A percentile compares a stretch with the other conserved stretches of the same genome.
phyloP scores from a whole-genome alignment of 345 rosid genomes.

The sweet orange (Citrus sinensis) region DVS_A1.0 CM039165.1:33084001-33084500 shows the following conservation, averaged over 20 bases:
- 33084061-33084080: background rate
- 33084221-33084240: slow-evolving; percentile 24
- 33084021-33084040: no score
- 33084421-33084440: background rate
- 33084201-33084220: background rate
- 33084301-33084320: background rate
- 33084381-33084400: slow-evolving; percentile 42
- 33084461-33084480: background rate
- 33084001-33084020: no score
- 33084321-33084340: background rate
- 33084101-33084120: background rate
- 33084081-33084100: background rate
- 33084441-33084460: no score
- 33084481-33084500: slow-evolving; percentile 15
- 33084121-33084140: background rate
- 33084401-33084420: no score
- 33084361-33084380: background rate
- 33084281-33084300: background rate
- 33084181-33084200: background rate
- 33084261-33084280: slow-evolving; percentile 5
- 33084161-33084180: background rate
- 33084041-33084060: background rate
- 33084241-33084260: slow-evolving; percentile 5
- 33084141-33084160: background rate
- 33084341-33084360: slow-evolving; percentile 37